Evolutionary conservation across 768 basidiomycete genomes (phyloP).

Genomic region (Albatrellus ellisii): DNA sequence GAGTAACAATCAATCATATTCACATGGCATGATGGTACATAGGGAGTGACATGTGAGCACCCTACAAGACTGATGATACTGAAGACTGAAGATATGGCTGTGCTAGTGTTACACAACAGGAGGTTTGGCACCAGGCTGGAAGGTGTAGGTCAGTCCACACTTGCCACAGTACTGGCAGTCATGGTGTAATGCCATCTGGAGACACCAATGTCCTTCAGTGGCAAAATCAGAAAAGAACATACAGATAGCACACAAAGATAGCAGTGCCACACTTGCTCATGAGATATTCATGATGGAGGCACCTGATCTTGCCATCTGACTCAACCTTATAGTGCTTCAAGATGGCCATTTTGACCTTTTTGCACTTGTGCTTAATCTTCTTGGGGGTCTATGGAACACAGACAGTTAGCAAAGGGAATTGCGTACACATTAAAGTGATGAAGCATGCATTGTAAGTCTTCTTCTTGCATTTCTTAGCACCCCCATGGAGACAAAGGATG

Average conservation of each 20-base stretch:
- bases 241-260: constrained; percentile 50
- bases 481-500: constrained; percentile 95
- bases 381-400: constrained; percentile 66
- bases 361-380: constrained; percentile 99
- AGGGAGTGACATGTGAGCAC: not conserved
- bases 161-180: constrained; percentile 98
- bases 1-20: too few species aligned
- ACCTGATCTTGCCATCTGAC: constrained; percentile 99
- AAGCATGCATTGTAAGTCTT: constrained; percentile 82
- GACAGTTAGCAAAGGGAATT: constrained; percentile 1
- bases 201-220: constrained; percentile 17
- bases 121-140: constrained; percentile 70
- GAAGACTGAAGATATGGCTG: not conserved
- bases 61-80: not conserved
- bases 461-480: constrained; percentile 99
- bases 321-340: constrained; percentile 93
- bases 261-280: constrained; percentile 74
- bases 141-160: constrained; percentile 81
- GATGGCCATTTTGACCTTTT: constrained; percentile 99
- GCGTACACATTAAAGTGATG: not conserved
- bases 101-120: constrained; percentile 39
- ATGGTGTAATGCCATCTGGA: constrained; percentile 98
- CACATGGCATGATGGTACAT: constrained; percentile 1
- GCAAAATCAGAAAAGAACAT: constrained; percentile 10
- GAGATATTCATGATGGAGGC: constrained; percentile 91